These are phyloP conservation scores for Monosporozyma unispora DNA, from an alignment of 805 yeast species.

Conservation along the genomic window DNA sequence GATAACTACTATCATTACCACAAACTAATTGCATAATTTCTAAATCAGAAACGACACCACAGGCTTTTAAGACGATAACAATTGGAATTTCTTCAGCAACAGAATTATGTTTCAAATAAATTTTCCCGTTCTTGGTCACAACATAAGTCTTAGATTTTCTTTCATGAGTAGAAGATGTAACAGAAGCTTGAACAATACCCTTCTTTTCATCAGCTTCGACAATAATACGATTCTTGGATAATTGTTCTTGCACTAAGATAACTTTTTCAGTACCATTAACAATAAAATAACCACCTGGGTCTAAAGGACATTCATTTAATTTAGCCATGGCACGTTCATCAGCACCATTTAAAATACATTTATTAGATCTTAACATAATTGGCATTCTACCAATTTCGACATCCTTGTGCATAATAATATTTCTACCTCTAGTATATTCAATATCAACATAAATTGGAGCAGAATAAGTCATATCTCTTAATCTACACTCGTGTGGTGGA, in stretches of 20 bases:
- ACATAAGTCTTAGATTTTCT: conserved; percentile 96
- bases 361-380: conserved; percentile 90
- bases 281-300: conserved; percentile 97
- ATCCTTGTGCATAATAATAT: conserved; percentile 80
- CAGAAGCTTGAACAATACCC: conserved; percentile 91
- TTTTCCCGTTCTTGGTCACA: conserved; percentile 79
- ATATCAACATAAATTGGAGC: conserved; percentile 96
- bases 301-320: conserved; percentile 89
- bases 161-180: conserved; percentile 96
- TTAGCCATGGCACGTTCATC: conserved; percentile 78
- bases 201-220: conserved; percentile 97
- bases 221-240: conserved; percentile 92
- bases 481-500: conserved; percentile 92
- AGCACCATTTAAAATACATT: conserved; percentile 77
- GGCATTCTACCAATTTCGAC: conserved; percentile 98
- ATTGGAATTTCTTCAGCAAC: conserved; percentile 93
- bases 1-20: conserved; percentile 80
- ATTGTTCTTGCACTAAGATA: conserved; percentile 91
- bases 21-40: conserved; percentile 92
- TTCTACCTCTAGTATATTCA: conserved; percentile 91
- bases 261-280: conserved; percentile 98
- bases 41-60: conserved; percentile 84
- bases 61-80: conserved; percentile 86
- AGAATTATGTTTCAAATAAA: conserved; percentile 90
- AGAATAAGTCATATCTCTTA: conserved; percentile 87